Conservation (phyloP, 1,284 basidiomycete species). For the Naganishia liquefaciens region DNA sequence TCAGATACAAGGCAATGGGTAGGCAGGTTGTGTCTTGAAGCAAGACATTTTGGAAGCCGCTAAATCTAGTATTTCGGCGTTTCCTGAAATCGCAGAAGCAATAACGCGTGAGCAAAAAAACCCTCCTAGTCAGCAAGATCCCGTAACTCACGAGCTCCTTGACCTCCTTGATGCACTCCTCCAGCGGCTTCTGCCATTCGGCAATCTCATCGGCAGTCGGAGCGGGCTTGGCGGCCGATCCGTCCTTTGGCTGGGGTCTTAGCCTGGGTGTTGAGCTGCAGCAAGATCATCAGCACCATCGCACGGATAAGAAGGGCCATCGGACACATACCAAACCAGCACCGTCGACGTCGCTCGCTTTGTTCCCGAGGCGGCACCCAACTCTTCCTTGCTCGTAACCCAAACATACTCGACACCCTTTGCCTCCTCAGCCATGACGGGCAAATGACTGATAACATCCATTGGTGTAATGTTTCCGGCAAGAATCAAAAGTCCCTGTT, state of each 20-base stretch:
- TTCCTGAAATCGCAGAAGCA: slow-evolving; percentile 2
- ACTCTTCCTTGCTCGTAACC: slow-evolving; percentile 67
- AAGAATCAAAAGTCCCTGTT: slow-evolving; percentile 88
- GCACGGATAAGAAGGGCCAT: slow-evolving; percentile 38
- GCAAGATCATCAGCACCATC: background rate
- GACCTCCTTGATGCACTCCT: slow-evolving; percentile 80
- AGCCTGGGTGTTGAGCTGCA: slow-evolving; percentile 47
- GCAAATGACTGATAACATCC: slow-evolving; percentile 96
- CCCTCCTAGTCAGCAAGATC: background rate
- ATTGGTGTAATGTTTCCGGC: slow-evolving; percentile 97
- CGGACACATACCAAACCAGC: slow-evolving; percentile 64
- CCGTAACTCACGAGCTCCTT: slow-evolving; percentile 61
- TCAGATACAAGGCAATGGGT: slow-evolving; percentile 24
- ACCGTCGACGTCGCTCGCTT: slow-evolving; percentile 98
- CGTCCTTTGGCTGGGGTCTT: slow-evolving; percentile 54
- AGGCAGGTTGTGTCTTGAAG: background rate
- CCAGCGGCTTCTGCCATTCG: slow-evolving; percentile 60
- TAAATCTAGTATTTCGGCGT: slow-evolving; percentile 16
- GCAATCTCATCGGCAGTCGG: slow-evolving; percentile 65
- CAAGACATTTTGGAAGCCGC: background rate
- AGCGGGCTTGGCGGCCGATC: slow-evolving; percentile 60
- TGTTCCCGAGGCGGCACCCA: slow-evolving; percentile 91
- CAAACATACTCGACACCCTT: slow-evolving; percentile 80
- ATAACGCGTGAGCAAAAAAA: background rate
- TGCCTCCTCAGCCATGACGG: slow-evolving; percentile 91